Base-by-base conservation (phyloP, 2,329 filamentous ascomycete genomes). In the Fusarium circinatum region DNA sequence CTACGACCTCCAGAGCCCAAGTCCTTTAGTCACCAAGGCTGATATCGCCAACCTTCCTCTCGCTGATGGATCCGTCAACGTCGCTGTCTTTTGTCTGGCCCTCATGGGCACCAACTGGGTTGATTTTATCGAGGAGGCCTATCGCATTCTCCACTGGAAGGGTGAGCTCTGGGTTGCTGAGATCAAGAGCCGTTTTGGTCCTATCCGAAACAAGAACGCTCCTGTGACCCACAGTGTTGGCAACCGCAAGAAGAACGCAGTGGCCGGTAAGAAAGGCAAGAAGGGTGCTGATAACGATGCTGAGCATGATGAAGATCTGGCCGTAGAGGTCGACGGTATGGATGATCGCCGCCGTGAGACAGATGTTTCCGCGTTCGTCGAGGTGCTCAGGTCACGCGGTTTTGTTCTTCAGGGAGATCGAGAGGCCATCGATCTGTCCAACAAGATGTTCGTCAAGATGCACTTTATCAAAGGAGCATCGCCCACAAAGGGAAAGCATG, bases 31-130 rank as follows among this genome's bases (percentile, higher is more conserved):
- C 71, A 98, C 94, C 3, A 90, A 92, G 71, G 95, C 96, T 20
- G 96, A 99, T 83, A 96, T 98, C 59, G 92, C 95, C 36, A 89
- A 92, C 68, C 86, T 99, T 4, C 96, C 96, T 0, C 85, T 98
- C 1, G 85, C 86, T 10, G 91, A 95, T 75, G 92, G 90, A 49
- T 91, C 89, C 70, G 91, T 95, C 70, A 95, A 99, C 82, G 88
- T 99, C 10, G 94, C 94, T 55, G 92, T 99, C 76, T 98, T 98
- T 86, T 99, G 96, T 82, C 89, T 99, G 38, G 96, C 96, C 56
- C 89, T 99, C 67, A 99, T 99, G 96, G 96, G 96, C 79, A 99
- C 96, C 62, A 99, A 99, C 85, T 99, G 96, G 96, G 89, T 97
- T 60, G 92, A 94, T 77, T 98, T 99, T 81, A 89, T 99, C 78